Conservation (phyloP, 768 basidiomycete genomes). For the Lanmaoa rubissima region DNA sequence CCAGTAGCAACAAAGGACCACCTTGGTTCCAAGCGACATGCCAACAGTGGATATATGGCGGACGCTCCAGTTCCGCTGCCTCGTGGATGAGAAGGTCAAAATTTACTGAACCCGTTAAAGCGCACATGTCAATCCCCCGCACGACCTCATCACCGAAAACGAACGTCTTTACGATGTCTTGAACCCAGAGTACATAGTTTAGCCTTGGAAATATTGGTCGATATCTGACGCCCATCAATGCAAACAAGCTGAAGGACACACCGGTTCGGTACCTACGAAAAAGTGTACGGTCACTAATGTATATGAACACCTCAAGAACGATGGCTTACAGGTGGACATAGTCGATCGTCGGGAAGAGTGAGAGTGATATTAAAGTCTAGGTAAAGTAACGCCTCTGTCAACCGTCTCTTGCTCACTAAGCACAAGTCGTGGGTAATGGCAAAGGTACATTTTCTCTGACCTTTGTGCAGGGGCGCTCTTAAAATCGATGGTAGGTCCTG, state of each 20-base stretch:
- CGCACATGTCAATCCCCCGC: slow-evolving; percentile 73
- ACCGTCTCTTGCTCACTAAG: slow-evolving; percentile 44
- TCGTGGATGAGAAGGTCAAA: neutral
- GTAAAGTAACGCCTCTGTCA: slow-evolving; percentile 76
- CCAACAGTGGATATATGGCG: slow-evolving; percentile 84
- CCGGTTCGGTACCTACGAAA: slow-evolving; percentile 69
- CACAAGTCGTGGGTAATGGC: neutral
- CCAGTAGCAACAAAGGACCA: slow-evolving; percentile 76
- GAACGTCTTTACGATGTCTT: slow-evolving; percentile 56
- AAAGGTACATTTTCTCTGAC: slow-evolving; percentile 34
- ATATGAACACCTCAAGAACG: neutral
- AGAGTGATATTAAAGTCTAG: slow-evolving; percentile 71
- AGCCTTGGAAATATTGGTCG: slow-evolving; percentile 38
- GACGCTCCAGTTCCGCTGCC: slow-evolving; percentile 87
- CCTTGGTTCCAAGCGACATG: slow-evolving; percentile 46
- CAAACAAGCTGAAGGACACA: slow-evolving; percentile 18
- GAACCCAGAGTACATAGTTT: slow-evolving; percentile 86
- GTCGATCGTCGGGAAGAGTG: slow-evolving; percentile 60
- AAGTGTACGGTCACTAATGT: neutral
- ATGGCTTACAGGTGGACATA: slow-evolving; percentile 80
- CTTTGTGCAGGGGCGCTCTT: slow-evolving; percentile 67
- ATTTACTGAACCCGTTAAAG: neutral
- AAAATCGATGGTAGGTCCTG: slow-evolving; percentile 64
- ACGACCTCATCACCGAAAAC: slow-evolving; percentile 26
- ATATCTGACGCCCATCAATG: neutral